phyloP scores from a whole-genome alignment of 331 rosid genomes.

The Spiraea crenata region DNA sequence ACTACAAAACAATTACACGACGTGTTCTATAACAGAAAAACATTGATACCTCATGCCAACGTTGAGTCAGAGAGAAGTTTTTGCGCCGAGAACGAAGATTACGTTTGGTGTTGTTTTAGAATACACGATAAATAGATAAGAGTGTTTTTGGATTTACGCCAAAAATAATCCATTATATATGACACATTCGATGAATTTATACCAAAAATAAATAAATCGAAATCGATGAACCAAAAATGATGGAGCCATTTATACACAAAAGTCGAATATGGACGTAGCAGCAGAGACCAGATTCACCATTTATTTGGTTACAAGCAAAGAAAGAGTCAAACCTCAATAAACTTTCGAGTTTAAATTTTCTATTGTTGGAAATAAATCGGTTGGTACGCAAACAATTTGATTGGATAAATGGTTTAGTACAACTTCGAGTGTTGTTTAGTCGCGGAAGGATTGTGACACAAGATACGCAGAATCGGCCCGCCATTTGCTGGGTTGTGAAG shows the following conservation, averaged over 20 bases:
- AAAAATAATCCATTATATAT: background rate
- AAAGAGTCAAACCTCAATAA: constrained; percentile 6
- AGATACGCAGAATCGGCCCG: too few relatives aligned
- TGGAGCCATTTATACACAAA: background rate
- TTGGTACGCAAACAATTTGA: background rate
- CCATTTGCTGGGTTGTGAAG: too few relatives aligned
- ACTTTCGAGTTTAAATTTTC: background rate
- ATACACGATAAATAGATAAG: background rate
- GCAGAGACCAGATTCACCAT: background rate
- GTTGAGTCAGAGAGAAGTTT: constrained; percentile 10
- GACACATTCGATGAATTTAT: too few relatives aligned
- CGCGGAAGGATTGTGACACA: too few relatives aligned
- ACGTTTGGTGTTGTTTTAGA: background rate
- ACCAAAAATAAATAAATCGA: background rate
- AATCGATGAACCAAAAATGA: background rate
- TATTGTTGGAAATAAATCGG: background rate
- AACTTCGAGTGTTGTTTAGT: too few relatives aligned
- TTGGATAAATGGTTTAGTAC: background rate
- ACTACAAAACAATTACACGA: too few relatives aligned
- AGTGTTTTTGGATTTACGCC: background rate
- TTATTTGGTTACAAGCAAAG: background rate
- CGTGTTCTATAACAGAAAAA: background rate
- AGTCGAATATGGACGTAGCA: background rate
- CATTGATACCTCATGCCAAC: constrained; percentile 15
- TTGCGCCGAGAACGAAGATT: constrained; percentile 4